These are phyloP conservation scores for Xylaria flabelliformis DNA, from an alignment of 495 filamentous ascomycete genomes.

Conservation along the genomic window DNA sequence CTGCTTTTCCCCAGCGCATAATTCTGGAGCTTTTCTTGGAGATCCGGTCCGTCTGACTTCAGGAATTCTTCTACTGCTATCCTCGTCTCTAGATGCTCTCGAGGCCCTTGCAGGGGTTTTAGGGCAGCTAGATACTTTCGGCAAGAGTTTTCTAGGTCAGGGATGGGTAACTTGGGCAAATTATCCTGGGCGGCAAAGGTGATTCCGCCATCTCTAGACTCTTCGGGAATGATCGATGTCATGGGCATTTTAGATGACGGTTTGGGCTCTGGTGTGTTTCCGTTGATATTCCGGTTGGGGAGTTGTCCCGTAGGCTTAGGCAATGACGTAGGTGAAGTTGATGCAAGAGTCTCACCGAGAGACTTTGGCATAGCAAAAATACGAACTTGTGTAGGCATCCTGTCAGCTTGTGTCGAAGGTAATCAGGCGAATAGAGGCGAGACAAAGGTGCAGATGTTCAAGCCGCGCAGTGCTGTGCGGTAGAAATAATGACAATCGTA, in stretches of 20 bases:
- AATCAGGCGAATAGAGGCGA: conserved; percentile 74
- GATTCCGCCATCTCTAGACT: conserved; percentile 63
- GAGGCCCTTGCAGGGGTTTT: conserved; percentile 75
- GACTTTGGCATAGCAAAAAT: conserved; percentile 74
- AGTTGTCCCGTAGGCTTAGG: conserved; percentile 41
- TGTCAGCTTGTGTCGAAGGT: conserved; percentile 44
- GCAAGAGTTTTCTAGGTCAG: conserved; percentile 83
- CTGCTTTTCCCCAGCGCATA: conserved; percentile 94
- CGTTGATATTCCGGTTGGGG: conserved; percentile 31
- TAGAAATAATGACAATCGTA: conserved; percentile 95
- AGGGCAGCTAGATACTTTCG: conserved; percentile 82
- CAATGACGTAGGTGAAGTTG: conserved; percentile 41
- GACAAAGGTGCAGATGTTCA: conserved; percentile 78
- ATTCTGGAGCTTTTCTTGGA: conserved; percentile 89
- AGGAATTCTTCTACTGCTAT: conserved; percentile 86
- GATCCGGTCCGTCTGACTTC: conserved; percentile 77
- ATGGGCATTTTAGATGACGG: conserved; percentile 37
- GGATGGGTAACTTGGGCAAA: conserved; percentile 91
- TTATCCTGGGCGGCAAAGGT: conserved; percentile 90
- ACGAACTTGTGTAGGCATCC: conserved; percentile 61
- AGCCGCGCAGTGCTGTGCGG: conserved; percentile 80
- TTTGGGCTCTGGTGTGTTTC: conserved; percentile 37
- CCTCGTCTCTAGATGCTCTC: conserved; percentile 85
- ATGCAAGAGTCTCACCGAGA: conserved; percentile 67
- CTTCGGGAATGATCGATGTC: conserved; percentile 47